Percentiles rank a stretch among this genome's conserved stretches.
Evolutionary conservation across 805 yeast species (phyloP).

Genomic region (Lachancea lanzarotensis): DNA sequence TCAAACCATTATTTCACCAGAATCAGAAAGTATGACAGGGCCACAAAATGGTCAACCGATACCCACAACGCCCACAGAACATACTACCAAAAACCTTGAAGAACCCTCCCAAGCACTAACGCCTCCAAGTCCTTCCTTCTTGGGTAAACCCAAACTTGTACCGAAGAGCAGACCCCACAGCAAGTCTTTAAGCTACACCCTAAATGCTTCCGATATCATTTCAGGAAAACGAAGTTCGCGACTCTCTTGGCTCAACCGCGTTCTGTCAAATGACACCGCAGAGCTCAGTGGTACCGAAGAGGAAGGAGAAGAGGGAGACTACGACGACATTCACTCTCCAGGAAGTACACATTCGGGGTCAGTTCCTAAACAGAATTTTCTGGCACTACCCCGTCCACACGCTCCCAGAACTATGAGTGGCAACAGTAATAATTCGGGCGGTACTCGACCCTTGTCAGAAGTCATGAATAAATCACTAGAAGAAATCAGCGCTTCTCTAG

Average conservation of each 20-base stretch:
- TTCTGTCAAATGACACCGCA: constrained; percentile 28
- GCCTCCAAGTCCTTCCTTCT: constrained; percentile 10
- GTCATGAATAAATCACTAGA: constrained; percentile 17
- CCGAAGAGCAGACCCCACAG: constrained; percentile 28
- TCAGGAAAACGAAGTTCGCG: constrained; percentile 24
- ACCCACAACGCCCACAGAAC: constrained; percentile 7
- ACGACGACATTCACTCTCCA: constrained; percentile 20
- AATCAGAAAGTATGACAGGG: neutral
- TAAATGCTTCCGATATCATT: constrained; percentile 29
- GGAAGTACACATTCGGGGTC: constrained; percentile 13
- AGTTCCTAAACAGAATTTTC: constrained; percentile 12
- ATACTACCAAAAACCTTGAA: neutral
- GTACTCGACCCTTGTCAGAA: constrained; percentile 8
- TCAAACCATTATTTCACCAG: constrained; percentile 7
- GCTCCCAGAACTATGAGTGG: constrained; percentile 20
- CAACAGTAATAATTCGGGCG: constrained; percentile 19
- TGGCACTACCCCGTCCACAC: constrained; percentile 13
- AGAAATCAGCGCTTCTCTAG: constrained; percentile 13
- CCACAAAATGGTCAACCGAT: neutral
- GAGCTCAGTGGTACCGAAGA: constrained; percentile 27
- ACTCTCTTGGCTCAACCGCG: constrained; percentile 28
- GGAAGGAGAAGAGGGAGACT: constrained; percentile 27
- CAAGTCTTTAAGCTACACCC: constrained; percentile 28
- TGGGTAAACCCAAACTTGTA: neutral
- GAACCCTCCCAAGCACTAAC: neutral